A percentile compares a stretch with the other conserved stretches of the same genome.
Evolutionary conservation across 2,329 filamentous ascomycete species (phyloP).

Genomic region (Fusarium napiforme): DNA sequence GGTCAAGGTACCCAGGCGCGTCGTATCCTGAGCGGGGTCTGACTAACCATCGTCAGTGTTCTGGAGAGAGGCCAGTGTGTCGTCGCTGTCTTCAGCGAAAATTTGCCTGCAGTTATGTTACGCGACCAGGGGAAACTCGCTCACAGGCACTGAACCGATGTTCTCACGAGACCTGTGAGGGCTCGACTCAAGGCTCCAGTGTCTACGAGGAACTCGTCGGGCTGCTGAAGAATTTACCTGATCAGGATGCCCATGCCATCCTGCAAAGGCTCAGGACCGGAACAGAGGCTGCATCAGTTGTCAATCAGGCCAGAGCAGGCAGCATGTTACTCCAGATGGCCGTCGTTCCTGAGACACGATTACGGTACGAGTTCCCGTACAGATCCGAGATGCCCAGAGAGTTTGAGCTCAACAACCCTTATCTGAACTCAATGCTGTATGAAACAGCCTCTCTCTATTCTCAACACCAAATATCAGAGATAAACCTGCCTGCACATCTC

Average conservation of each 20-base stretch:
- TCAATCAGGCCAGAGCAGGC: constrained; percentile 51
- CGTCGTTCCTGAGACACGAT: constrained; percentile 51
- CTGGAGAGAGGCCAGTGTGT: constrained; percentile 41
- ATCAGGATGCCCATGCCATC: constrained; percentile 49
- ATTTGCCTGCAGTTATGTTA: constrained; percentile 31
- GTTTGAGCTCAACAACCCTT: constrained; percentile 37
- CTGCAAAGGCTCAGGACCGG: constrained; percentile 51
- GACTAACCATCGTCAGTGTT: constrained; percentile 33
- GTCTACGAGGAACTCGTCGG: constrained; percentile 35
- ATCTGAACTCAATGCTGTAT: constrained; percentile 44
- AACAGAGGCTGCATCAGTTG: constrained; percentile 44
- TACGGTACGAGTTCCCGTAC: constrained; percentile 55
- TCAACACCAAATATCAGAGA: background rate
- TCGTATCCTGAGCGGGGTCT: background rate
- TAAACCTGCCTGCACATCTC: background rate
- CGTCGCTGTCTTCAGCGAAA: constrained; percentile 30
- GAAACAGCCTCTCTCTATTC: constrained; percentile 35
- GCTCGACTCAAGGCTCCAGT: background rate
- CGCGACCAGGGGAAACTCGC: constrained; percentile 35
- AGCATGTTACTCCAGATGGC: constrained; percentile 53
- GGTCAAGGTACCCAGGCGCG: constrained; percentile 21
- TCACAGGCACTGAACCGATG: constrained; percentile 21
- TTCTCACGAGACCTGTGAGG: background rate
- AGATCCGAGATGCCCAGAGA: constrained; percentile 34
- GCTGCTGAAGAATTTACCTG: constrained; percentile 26